These are phyloP conservation scores for Licmophora abbreviata DNA, from an alignment of 108 stramenopile genomes.

Conservation along the genomic window DNA sequence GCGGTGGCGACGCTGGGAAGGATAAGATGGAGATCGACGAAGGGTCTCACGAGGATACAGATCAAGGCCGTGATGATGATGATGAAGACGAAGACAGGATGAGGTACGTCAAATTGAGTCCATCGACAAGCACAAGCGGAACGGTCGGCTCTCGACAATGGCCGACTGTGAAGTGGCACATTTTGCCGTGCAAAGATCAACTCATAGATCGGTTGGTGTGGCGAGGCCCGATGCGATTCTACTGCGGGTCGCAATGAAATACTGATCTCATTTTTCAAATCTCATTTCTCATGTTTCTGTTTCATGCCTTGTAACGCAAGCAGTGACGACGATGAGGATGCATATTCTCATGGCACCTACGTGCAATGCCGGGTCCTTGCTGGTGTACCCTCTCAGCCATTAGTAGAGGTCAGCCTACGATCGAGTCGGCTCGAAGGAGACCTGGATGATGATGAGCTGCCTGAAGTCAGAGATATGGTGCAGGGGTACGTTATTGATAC, in stretches of 20 bases:
- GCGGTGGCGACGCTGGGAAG: conserved; percentile 9
- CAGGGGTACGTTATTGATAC: conserved; percentile 84
- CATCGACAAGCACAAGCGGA: conserved; percentile 36
- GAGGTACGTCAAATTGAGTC: conserved; percentile 2
- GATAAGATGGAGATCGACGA: conserved; percentile 3
- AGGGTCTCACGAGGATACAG: conserved; percentile 18
- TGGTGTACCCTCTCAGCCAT: conserved; percentile 19
- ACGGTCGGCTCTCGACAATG: conserved; percentile 28
- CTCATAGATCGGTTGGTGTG: conserved; percentile 60
- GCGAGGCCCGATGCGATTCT: conserved; percentile 47
- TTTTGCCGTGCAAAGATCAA: conserved; percentile 27
- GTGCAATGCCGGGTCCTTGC: conserved; percentile 63
- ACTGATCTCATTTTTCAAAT: conserved; percentile 48
- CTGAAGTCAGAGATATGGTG: conserved; percentile 53
- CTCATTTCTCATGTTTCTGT: conserved; percentile 19
- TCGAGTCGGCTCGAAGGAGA: conserved; percentile 56
- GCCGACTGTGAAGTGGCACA: conserved; percentile 42
- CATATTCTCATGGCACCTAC: conserved; percentile 49
- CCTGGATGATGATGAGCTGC: conserved; percentile 66
- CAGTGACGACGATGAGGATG: conserved; percentile 8
- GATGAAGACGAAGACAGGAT: conserved; percentile 26
- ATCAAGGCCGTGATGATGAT: conserved; percentile 4
- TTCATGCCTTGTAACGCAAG: conserved; percentile 8
- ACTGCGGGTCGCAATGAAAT: conserved; percentile 74
- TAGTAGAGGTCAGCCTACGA: conserved; percentile 72